Conservation (phyloP, 2,329 filamentous ascomycete genomes). For the Talaromyces sp. region DNA sequence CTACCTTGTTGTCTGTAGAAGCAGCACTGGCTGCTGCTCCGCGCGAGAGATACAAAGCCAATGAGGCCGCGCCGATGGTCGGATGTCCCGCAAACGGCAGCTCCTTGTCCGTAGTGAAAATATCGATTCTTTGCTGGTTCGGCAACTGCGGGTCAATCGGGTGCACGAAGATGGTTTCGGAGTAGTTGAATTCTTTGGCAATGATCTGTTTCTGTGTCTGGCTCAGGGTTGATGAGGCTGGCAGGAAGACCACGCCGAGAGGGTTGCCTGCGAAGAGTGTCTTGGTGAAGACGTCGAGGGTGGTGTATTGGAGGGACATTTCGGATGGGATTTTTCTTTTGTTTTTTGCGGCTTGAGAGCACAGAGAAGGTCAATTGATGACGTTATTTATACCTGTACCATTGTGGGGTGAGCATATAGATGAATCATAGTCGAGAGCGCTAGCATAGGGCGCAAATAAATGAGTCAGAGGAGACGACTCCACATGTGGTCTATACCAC, state of each 20-base stretch:
- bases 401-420: background rate
- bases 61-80: constrained; percentile 52
- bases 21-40: background rate
- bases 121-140: constrained; percentile 40
- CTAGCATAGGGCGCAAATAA: background rate
- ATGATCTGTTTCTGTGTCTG: constrained; percentile 52
- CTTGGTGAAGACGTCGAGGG: constrained; percentile 42
- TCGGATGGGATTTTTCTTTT: constrained; percentile 1
- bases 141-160: constrained; percentile 12
- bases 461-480: background rate
- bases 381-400: background rate
- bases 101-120: constrained; percentile 50
- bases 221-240: constrained; percentile 28
- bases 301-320: constrained; percentile 14
- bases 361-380: background rate
- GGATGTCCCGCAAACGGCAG: constrained; percentile 57
- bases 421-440: too few relatives aligned
- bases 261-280: constrained; percentile 48
- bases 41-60: constrained; percentile 31
- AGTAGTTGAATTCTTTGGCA: constrained; percentile 55
- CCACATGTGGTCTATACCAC: background rate
- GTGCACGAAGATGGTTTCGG: constrained; percentile 55
- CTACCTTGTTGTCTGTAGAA: constrained; percentile 3
- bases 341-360: background rate
- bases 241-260: constrained; percentile 51